Conservation (phyloP, 2,329 filamentous ascomycete species). For the Cytospora mali region DNA sequence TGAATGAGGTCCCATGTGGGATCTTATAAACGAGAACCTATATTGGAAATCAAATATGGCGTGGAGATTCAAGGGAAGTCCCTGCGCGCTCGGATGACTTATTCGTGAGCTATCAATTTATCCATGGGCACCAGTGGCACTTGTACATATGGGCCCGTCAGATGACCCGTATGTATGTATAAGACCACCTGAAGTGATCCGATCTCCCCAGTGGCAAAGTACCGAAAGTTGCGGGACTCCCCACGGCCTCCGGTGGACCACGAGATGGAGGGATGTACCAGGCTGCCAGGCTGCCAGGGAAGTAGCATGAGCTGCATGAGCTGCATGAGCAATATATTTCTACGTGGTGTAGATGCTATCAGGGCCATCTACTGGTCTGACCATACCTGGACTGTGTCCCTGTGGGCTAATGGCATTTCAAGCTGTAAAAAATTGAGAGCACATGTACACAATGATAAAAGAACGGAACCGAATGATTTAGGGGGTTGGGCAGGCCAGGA, state of each 20-base stretch:
- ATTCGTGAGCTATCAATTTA: background rate
- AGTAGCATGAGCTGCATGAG: too few relatives aligned
- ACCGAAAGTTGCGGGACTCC: background rate
- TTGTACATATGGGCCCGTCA: background rate
- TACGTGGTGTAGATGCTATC: background rate
- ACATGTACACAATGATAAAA: background rate
- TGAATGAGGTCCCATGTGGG: background rate
- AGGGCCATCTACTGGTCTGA: too few relatives aligned
- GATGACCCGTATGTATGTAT: background rate
- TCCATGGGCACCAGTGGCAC: background rate
- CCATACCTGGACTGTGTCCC: too few relatives aligned
- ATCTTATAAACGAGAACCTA: background rate
- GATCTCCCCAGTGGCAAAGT: background rate
- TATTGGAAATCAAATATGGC: background rate
- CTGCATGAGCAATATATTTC: background rate
- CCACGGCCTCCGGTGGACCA: background rate
- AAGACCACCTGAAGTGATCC: background rate
- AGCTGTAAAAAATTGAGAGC: background rate
- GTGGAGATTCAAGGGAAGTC: background rate
- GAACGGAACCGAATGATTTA: background rate
- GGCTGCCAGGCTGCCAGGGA: too few relatives aligned
- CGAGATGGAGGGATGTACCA: background rate
- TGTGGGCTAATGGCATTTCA: too few relatives aligned
- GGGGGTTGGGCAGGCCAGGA: background rate
- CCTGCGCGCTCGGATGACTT: background rate